These are phyloP conservation scores for Neurospora tetraspora DNA, from an alignment of 495 filamentous ascomycete genomes.

Conservation along the genomic window DNA sequence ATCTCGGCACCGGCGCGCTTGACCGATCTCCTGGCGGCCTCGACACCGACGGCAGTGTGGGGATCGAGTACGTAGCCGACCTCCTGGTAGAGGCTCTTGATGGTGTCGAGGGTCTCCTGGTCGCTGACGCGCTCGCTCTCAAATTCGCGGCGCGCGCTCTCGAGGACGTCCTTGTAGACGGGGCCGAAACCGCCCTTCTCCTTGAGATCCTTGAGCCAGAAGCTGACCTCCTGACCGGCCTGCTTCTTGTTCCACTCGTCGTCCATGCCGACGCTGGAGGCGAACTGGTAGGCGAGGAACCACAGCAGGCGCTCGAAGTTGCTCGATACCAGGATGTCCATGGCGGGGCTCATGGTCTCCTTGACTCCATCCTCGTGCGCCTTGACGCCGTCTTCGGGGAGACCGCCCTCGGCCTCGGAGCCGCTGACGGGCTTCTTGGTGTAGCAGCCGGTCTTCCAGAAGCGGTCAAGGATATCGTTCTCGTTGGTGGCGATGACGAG, in stretches of 20 bases:
- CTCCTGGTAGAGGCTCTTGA: slow-evolving; percentile 52
- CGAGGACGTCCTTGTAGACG: slow-evolving; percentile 57
- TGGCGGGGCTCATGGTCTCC: slow-evolving; percentile 82
- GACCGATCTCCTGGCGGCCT: slow-evolving; percentile 58
- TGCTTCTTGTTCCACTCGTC: slow-evolving; percentile 48
- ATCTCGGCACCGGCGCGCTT: slow-evolving; percentile 30
- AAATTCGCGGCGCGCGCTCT: slow-evolving; percentile 56
- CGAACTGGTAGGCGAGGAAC: slow-evolving; percentile 69
- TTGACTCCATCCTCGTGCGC: slow-evolving; percentile 63
- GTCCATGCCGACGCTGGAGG: slow-evolving; percentile 40
- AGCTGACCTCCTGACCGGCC: slow-evolving; percentile 53
- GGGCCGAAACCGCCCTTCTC: slow-evolving; percentile 63
- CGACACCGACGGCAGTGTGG: slow-evolving; percentile 78
- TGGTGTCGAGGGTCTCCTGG: slow-evolving; percentile 62
- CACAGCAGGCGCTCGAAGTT: slow-evolving; percentile 97
- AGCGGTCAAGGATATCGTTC: slow-evolving; percentile 81
- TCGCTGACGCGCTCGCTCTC: slow-evolving; percentile 77
- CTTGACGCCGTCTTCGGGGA: slow-evolving; percentile 51
- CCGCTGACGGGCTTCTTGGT: slow-evolving; percentile 61
- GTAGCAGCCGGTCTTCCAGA: slow-evolving; percentile 73
- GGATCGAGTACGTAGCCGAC: slow-evolving; percentile 78
- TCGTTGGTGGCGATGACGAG: slow-evolving; percentile 85
- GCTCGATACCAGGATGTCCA: slow-evolving; percentile 91
- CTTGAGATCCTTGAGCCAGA: slow-evolving; percentile 72
- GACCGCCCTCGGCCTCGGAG: slow-evolving; percentile 42